Percentiles rank a stretch among this genome's conserved stretches.
phyloP scores from a whole-genome alignment of 1,139 yeast species.

The Saccharomyces hybrid region DNA sequence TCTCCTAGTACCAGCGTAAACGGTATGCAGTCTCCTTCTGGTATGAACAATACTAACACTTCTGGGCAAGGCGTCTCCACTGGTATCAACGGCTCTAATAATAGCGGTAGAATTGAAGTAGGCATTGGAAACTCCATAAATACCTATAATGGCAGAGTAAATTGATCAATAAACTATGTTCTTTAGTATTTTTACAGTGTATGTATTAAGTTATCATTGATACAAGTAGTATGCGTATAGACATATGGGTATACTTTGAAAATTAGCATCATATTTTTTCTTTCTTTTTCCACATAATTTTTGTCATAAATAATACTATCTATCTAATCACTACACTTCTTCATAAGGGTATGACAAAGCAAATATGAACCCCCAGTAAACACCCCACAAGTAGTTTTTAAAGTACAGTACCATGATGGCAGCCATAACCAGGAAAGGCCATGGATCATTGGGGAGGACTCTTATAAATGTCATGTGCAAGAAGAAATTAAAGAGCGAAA shows the following conservation, averaged over 20 bases:
- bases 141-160: slow-evolving; percentile 21
- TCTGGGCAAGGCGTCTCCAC: neutral
- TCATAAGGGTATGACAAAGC: neutral
- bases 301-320: neutral
- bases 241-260: too few species aligned
- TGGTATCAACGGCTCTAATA: neutral
- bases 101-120: slow-evolving; percentile 20
- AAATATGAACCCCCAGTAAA: slow-evolving; percentile 9
- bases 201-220: neutral
- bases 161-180: slow-evolving; percentile 7
- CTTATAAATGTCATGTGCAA: slow-evolving; percentile 14
- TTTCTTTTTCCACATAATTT: neutral
- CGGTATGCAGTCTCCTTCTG: neutral
- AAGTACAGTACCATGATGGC: slow-evolving; percentile 10
- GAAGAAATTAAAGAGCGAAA: slow-evolving; percentile 9
- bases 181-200: neutral
- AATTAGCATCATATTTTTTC: too few species aligned
- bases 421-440: slow-evolving; percentile 17
- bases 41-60: neutral
- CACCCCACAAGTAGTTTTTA: slow-evolving; percentile 6
- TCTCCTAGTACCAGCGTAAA: neutral
- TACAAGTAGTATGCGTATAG: neutral
- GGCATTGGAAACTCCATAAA: slow-evolving; percentile 17
- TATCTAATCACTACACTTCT: neutral
- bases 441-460: slow-evolving; percentile 14